Base-by-base conservation (phyloP, 2,329 filamentous ascomycete species). In the Ophiostoma novo-ulmi region DNA sequence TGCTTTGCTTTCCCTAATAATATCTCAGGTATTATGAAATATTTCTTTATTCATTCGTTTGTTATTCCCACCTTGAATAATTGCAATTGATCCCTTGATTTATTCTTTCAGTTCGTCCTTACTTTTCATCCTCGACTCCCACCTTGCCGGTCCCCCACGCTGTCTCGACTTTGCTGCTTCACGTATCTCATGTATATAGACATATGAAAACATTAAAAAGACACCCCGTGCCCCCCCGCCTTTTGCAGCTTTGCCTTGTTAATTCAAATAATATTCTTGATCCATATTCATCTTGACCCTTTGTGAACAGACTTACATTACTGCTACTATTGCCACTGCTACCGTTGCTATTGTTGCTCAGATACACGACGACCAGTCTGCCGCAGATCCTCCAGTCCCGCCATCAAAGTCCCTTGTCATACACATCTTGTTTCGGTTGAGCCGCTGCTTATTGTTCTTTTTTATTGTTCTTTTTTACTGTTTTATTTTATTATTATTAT, bases 341-440 rank as follows among this genome's bases (percentile, higher is more conserved):
- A 35, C 58, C 26, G 58, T 26, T 63, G 26, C 58, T 63, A 26
- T 63, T 35, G 26, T 63, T 63, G 58, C 58, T 31, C 52, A 58
- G 52, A 58, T 26, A 58, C 52, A 58, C 44, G 44, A 58, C 52
- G 22, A 41, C 67, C 67, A 44, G 67, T 61, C 70, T 68, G 70
- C 70, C 70, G 70, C 70, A 66, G 70, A 69, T 71, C 70, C 67
- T 69, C 67, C 70, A 71, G 61, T 71, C 70, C 70, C 70, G 70
- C 55, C 48, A 48, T 26, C 55, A 41, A 26, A 22, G 22, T 63
- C 67, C 67, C 71, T 69, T 71, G 71, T 72, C 72, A 70, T 68
- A 72, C 75, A 75, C 64, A 69, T 74, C 58, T 64, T 73, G 74
- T 75, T 75, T 76, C 74, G 73, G 73, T 71, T 75, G 70, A 74